phyloP scores from a whole-genome alignment of 768 basidiomycete species.

The Leucocoprinus leucothites region DNA sequence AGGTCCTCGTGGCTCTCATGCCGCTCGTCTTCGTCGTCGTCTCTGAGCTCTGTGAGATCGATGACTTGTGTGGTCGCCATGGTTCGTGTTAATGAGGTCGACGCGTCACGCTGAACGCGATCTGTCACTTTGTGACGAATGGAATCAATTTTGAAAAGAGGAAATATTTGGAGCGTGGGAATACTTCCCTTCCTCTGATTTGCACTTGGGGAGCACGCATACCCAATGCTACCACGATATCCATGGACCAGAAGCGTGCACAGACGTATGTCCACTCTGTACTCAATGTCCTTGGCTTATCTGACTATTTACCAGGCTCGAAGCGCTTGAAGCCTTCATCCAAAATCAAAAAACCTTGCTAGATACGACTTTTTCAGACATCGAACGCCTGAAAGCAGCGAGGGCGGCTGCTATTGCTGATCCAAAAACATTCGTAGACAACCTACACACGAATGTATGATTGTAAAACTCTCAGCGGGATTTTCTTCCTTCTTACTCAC shows the following conservation, averaged over 20 bases:
- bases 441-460: conserved; percentile 32
- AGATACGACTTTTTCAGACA: conserved; percentile 58
- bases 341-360: conserved; percentile 58
- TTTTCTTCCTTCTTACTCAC: neutral
- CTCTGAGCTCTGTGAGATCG: conserved; percentile 22
- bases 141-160: neutral
- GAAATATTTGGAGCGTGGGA: conserved; percentile 6
- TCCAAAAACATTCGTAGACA: conserved; percentile 29
- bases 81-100: conserved; percentile 4
- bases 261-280: conserved; percentile 31
- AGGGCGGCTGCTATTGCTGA: conserved; percentile 33
- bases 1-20: conserved; percentile 17
- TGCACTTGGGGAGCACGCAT: conserved; percentile 4
- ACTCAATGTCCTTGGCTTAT: neutral
- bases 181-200: conserved; percentile 13
- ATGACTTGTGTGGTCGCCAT: conserved; percentile 28
- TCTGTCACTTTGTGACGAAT: conserved; percentile 6
- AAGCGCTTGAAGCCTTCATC: conserved; percentile 68
- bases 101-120: conserved; percentile 10
- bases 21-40: conserved; percentile 20
- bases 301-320: conserved; percentile 34
- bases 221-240: conserved; percentile 14
- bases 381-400: conserved; percentile 50
- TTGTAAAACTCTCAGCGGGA: conserved; percentile 8
- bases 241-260: conserved; percentile 36